These are phyloP conservation scores for Haberlea rhodopensis DNA, from an alignment of 257 asterid species.

Conservation along the genomic window DNA sequence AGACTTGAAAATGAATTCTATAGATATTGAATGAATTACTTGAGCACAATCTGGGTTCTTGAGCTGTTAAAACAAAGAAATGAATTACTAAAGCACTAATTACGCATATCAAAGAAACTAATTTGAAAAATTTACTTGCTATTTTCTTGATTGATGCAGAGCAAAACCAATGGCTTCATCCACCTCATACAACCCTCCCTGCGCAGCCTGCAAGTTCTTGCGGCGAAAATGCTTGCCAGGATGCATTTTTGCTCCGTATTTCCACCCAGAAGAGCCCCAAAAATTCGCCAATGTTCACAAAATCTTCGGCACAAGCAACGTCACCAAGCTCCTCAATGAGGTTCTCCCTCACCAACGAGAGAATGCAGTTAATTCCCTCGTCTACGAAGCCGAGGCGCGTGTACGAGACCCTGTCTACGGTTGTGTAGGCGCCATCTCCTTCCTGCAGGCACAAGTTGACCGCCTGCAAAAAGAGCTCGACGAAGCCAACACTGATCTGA, in stretches of 20 bases:
- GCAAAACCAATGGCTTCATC: constrained; percentile 43
- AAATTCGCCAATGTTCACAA: constrained; percentile 51
- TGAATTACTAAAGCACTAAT: too few relatives aligned
- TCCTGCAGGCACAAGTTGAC: constrained; percentile 44
- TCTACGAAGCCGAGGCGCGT: constrained; percentile 50
- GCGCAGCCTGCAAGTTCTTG: constrained; percentile 60
- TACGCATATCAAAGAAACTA: too few relatives aligned
- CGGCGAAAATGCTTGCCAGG: constrained; percentile 48
- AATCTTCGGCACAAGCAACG: constrained; percentile 57
- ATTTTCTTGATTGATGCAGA: constrained; percentile 26
- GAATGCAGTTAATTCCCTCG: constrained; percentile 49
- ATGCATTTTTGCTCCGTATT: constrained; percentile 45
- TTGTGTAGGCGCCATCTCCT: constrained; percentile 46
- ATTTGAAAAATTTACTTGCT: constrained; percentile 18
- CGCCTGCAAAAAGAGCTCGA: constrained; percentile 55
- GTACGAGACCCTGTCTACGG: constrained; percentile 52
- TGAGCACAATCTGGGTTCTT: too few relatives aligned
- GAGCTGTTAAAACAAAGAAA: not conserved
- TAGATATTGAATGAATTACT: too few relatives aligned
- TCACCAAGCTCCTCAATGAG: constrained; percentile 46
- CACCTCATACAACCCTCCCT: constrained; percentile 47
- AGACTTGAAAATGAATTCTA: too few relatives aligned
- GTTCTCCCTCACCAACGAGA: constrained; percentile 46
- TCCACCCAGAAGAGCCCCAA: constrained; percentile 52
- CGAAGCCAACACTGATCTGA: constrained; percentile 38